These are phyloP conservation scores for Fagus sylvatica DNA, from an alignment of 306 rosid genomes.

Conservation along the genomic window DNA sequence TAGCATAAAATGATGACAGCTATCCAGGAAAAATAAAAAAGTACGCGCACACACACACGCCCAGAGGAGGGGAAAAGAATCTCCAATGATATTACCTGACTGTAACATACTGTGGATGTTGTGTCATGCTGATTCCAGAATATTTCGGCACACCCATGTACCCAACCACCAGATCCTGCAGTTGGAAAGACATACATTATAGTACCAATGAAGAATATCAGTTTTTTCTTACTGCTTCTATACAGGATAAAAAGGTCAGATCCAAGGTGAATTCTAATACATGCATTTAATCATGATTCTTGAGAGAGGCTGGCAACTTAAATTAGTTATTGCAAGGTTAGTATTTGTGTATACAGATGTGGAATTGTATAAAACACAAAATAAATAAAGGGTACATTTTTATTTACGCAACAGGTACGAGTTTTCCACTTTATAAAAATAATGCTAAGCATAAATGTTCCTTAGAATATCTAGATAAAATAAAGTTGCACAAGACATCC, in stretches of 20 bases:
- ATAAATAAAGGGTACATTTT: background rate
- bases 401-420: too few relatives aligned
- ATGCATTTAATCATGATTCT: constrained; percentile 8
- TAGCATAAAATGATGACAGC: background rate
- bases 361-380: background rate
- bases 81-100: constrained; percentile 58
- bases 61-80: background rate
- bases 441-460: too few relatives aligned
- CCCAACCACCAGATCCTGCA: constrained; percentile 92
- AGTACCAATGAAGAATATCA: background rate
- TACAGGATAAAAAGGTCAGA: constrained; percentile 13
- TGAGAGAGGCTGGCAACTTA: background rate
- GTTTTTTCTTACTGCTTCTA: constrained; percentile 15
- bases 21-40: background rate
- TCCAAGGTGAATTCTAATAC: constrained; percentile 6
- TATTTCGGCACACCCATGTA: constrained; percentile 98
- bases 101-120: constrained; percentile 95
- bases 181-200: constrained; percentile 3
- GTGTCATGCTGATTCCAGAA: constrained; percentile 88
- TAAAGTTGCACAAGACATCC: too few relatives aligned
- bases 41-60: background rate
- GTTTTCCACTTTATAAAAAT: too few relatives aligned
- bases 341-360: background rate
- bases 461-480: too few relatives aligned
- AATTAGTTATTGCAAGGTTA: background rate